Evolutionary conservation across 1,284 basidiomycete species (phyloP).

Genomic region (Sporisorium scitamineum): DNA sequence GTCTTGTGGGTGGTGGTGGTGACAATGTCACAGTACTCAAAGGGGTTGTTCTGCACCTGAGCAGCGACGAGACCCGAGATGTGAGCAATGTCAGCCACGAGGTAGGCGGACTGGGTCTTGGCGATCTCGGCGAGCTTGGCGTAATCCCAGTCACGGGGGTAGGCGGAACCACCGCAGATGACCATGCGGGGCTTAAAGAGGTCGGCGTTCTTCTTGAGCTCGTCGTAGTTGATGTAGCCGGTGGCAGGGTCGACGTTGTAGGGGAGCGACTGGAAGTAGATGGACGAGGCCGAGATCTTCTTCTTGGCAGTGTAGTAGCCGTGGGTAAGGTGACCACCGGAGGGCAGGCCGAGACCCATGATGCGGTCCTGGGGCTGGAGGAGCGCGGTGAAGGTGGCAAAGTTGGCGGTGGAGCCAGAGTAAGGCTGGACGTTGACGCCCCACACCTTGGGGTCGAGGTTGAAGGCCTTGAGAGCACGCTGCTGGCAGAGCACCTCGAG

Average conservation of each 20-base stretch:
- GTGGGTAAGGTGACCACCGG: conserved; percentile 97
- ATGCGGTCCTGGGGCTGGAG: conserved; percentile 97
- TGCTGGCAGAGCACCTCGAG: conserved; percentile 94
- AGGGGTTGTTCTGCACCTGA: conserved; percentile 90
- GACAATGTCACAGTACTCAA: conserved; percentile 92
- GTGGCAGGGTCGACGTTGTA: conserved; percentile 81
- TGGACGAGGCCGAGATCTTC: conserved; percentile 99
- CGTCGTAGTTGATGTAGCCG: conserved; percentile 91
- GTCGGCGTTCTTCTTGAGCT: conserved; percentile 86
- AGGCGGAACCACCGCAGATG: conserved; percentile 98
- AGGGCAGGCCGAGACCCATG: conserved; percentile 98
- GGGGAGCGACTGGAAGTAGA: conserved; percentile 99
- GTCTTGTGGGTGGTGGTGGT: conserved; percentile 86
- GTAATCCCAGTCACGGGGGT: conserved; percentile 90
- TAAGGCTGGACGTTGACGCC: conserved; percentile 99
- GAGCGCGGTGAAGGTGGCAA: conserved; percentile 95
- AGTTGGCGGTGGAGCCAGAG: conserved; percentile 82
- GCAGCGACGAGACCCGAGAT: conserved; percentile 96
- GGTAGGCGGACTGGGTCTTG: conserved; percentile 88
- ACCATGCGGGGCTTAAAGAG: conserved; percentile 96
- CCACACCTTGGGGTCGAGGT: conserved; percentile 90
- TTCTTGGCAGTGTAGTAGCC: conserved; percentile 99
- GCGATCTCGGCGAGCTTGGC: conserved; percentile 83
- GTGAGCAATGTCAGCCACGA: conserved; percentile 88
- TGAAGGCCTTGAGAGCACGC: conserved; percentile 95